Evolutionary conservation across 2,329 filamentous ascomycete genomes (phyloP).

Genomic region (Aspergillus costaricaensis): DNA sequence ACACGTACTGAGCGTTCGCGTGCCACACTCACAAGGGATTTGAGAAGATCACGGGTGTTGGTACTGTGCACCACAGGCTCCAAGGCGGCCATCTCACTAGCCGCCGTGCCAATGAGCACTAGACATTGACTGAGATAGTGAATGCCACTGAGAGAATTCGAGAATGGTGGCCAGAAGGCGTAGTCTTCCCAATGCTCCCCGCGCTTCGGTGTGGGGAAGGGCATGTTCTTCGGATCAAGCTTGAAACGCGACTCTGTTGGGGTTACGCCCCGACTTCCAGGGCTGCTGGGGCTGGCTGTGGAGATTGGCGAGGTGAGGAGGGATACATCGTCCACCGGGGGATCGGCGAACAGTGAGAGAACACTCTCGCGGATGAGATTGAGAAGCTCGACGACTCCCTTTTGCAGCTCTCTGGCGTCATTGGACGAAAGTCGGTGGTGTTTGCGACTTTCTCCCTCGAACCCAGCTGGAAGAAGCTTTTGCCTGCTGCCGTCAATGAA

Average conservation of each 20-base stretch:
- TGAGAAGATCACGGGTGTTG: slow-evolving; percentile 69
- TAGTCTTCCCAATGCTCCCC: slow-evolving; percentile 91
- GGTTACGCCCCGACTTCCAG: slow-evolving; percentile 55
- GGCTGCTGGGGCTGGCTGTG: slow-evolving; percentile 65
- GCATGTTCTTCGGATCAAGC: slow-evolving; percentile 75
- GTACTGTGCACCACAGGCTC: slow-evolving; percentile 62
- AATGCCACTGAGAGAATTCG: slow-evolving; percentile 88
- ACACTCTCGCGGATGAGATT: slow-evolving; percentile 78
- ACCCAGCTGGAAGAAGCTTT: slow-evolving; percentile 73
- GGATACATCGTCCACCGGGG: slow-evolving; percentile 88
- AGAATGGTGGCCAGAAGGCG: slow-evolving; percentile 93
- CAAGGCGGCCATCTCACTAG: slow-evolving; percentile 80
- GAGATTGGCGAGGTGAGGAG: slow-evolving; percentile 80
- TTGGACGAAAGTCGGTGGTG: slow-evolving; percentile 79
- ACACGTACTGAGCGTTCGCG: slow-evolving; percentile 84
- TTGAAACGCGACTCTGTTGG: slow-evolving; percentile 73
- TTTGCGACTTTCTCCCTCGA: slow-evolving; percentile 75
- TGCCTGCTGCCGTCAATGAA: slow-evolving; percentile 89
- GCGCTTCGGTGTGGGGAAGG: slow-evolving; percentile 71
- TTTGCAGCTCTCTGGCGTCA: slow-evolving; percentile 70
- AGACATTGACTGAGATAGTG: slow-evolving; percentile 85
- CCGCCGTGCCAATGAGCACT: slow-evolving; percentile 78
- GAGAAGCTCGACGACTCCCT: slow-evolving; percentile 79
- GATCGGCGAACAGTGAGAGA: slow-evolving; percentile 78
- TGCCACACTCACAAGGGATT: slow-evolving; percentile 71